Conservation (phyloP, 2,329 filamentous ascomycete species). For the Thelonectria discophora region DNA sequence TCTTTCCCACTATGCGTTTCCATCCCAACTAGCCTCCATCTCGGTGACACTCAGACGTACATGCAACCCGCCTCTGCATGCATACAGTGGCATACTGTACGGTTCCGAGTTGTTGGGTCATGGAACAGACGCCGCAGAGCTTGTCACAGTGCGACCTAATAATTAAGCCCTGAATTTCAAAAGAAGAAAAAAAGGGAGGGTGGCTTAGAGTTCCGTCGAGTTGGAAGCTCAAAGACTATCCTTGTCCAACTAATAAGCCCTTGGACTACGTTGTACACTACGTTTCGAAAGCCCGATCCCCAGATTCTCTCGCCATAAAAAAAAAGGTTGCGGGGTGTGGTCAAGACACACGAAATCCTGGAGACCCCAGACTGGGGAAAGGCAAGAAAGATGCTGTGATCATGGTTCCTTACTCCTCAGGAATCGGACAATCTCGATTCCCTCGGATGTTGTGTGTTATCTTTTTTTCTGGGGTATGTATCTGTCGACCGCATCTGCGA, state of each 20-base stretch:
- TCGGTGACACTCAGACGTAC: constrained; percentile 5
- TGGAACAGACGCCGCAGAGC: background rate
- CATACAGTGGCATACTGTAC: constrained; percentile 23
- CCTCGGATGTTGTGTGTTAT: constrained; percentile 17
- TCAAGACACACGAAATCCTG: constrained; percentile 3
- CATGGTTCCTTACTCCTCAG: constrained; percentile 18
- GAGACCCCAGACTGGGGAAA: constrained; percentile 1
- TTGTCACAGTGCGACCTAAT: constrained; percentile 7
- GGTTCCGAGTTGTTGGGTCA: constrained; percentile 26
- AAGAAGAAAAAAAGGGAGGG: constrained; percentile 7
- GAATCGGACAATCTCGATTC: constrained; percentile 26
- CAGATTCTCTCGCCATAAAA: constrained; percentile 3
- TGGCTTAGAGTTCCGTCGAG: constrained; percentile 12
- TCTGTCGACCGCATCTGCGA: constrained; percentile 22
- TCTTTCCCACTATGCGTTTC: constrained; percentile 2
- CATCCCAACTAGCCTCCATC: constrained; percentile 1
- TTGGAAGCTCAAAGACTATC: too few relatives aligned
- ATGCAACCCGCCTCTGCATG: constrained; percentile 6
- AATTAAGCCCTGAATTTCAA: constrained; percentile 23
- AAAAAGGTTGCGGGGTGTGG: constrained; percentile 9
- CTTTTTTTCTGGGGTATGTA: constrained; percentile 12
- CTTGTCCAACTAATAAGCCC: too few relatives aligned
- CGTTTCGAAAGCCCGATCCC: background rate
- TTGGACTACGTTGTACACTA: too few relatives aligned
- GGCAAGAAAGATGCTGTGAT: constrained; percentile 3